phyloP scores from a whole-genome alignment of 2,329 filamentous ascomycete genomes.

The Diaporthe nobilis region DNA sequence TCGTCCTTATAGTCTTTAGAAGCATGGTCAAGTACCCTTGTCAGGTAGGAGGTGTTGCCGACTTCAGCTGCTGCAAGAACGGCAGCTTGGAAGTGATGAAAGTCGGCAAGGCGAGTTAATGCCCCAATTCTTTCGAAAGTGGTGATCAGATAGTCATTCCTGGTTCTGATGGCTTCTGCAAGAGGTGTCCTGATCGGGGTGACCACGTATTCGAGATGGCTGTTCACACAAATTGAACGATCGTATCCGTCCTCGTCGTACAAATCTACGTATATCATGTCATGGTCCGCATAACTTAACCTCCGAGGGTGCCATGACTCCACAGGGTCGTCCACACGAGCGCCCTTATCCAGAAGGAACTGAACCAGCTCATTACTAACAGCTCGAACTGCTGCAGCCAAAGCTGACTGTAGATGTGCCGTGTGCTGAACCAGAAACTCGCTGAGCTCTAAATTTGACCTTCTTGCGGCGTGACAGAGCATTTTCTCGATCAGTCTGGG shows the following conservation, averaged over 20 bases:
- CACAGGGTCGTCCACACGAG: neutral
- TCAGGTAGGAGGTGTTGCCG: neutral
- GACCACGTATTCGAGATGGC: neutral
- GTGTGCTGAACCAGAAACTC: neutral
- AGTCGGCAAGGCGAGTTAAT: neutral
- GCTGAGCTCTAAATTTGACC: neutral
- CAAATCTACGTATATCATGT: too few relatives aligned
- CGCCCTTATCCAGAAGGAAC: neutral
- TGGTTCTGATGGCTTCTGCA: neutral
- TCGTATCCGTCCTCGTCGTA: neutral
- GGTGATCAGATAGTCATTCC: neutral
- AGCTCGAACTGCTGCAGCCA: neutral
- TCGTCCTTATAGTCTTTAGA: too few relatives aligned
- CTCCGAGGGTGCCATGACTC: neutral
- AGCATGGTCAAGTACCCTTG: neutral
- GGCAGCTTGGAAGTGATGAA: neutral
- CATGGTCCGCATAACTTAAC: rapidly evolving
- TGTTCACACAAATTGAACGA: rapidly evolving
- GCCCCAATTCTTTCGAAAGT: neutral
- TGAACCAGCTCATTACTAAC: neutral
- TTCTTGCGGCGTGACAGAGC: neutral
- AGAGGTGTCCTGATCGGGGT: neutral
- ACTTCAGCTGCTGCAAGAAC: neutral
- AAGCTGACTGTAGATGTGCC: neutral
- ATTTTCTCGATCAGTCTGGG: neutral